Base-by-base conservation (phyloP, 1,284 basidiomycete genomes). In the Irpex lacteus region DNA sequence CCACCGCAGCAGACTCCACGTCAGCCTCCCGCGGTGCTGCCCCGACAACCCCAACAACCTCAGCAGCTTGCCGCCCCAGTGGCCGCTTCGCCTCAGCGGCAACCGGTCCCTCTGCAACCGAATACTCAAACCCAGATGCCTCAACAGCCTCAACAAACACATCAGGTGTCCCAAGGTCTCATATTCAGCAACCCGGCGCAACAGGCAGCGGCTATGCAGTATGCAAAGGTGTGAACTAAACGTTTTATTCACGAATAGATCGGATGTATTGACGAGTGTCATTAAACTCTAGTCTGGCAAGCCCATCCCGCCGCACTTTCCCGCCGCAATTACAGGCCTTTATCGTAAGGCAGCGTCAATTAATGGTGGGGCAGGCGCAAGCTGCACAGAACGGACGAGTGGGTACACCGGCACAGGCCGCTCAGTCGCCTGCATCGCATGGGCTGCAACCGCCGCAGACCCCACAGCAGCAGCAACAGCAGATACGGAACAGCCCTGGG, bases 11-110 rank as follows among this genome's bases (percentile, higher is more conserved):
- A 49, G 21, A 32, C 21, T 34, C 61, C 26, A 55, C 63, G 26
- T 21, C 62, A 66, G 19, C 36, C 60, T 62, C 57, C 61, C 21
- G 58, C 49, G 9, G 26, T 21, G 19, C 57, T 59, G 47, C 60
- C 59, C 13, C 40, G 52, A n/a, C 59, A 26, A 54, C 52, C 44
- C 8, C 50, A 38, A 36, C 59, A 55, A 47, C 59, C 40, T 38
- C 26, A 15, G 8, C 36, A 57, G n/a, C 11, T 26, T n/a, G 8
- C 19, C 36, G 9, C 55, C 34, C 26, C 9, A 19, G 19, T 26
- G 34, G 32, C 54, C 6, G 32, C 18, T 26, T 36, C 21, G 26
- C 54, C 50, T 57, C 54, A 56, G 26, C 54, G 54, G 13, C 26
- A 32, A 18, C 54, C 11, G 15, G 52, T 53, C 15, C 52, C 13